Percentiles rank a stretch among this genome's conserved stretches.
phyloP scores from a whole-genome alignment of 2,329 filamentous ascomycete species.

The Xenosphaeropsis pyriputrescens region DNA sequence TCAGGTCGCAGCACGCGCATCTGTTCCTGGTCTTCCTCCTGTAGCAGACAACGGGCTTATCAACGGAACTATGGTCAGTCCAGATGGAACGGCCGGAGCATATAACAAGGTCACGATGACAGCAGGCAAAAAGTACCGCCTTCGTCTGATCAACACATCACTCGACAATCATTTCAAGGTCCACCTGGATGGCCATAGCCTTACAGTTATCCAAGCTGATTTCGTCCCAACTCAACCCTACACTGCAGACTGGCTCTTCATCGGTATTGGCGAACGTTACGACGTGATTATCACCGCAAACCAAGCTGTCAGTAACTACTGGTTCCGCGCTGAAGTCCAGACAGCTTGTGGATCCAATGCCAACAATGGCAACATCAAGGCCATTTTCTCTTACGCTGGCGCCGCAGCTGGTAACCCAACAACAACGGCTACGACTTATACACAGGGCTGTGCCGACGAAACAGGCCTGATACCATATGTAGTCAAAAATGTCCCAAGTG shows the following conservation, averaged over 20 bases:
- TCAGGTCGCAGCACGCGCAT: not conserved
- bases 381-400: constrained; percentile 6
- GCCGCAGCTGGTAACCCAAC: constrained; percentile 1
- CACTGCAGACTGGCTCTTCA: constrained; percentile 25
- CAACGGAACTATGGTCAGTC: constrained; percentile 10
- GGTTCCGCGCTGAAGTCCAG: constrained; percentile 30
- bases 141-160: not conserved
- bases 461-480: constrained; percentile 3
- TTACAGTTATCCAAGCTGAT: constrained; percentile 50
- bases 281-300: constrained; percentile 26
- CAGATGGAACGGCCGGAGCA: constrained; percentile 3
- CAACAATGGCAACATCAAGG: constrained; percentile 6
- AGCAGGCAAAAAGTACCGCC: constrained; percentile 26
- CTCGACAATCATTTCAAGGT: not conserved
- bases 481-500: not conserved
- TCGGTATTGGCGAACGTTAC: constrained; percentile 34
- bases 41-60: constrained; percentile 16
- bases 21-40: not conserved
- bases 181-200: constrained; percentile 29
- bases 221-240: constrained; percentile 37
- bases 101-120: constrained; percentile 19
- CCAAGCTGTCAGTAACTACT: constrained; percentile 30
- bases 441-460: constrained; percentile 3
- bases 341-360: constrained; percentile 4
- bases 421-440: not conserved